These are phyloP conservation scores for Botrytis hyacinthi DNA, from an alignment of 2,329 filamentous ascomycete genomes.

Conservation along the genomic window DNA sequence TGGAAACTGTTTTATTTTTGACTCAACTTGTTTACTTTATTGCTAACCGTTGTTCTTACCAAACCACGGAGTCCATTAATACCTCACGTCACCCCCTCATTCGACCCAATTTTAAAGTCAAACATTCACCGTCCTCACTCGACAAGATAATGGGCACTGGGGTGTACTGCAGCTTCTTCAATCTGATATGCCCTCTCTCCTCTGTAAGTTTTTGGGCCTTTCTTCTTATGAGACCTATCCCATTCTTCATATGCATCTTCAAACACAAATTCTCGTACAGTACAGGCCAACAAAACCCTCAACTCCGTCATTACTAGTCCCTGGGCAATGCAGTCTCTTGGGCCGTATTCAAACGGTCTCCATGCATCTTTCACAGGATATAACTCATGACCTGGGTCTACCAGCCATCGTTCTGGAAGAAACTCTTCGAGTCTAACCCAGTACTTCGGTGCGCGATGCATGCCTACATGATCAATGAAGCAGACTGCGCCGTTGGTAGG, in stretches of 20 bases:
- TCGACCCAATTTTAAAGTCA: neutral
- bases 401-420: conserved; percentile 48
- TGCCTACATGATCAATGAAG: neutral
- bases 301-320: conserved; percentile 50
- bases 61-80: neutral
- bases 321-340: conserved; percentile 38
- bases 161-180: neutral
- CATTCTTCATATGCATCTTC: conserved; percentile 8
- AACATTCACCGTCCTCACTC: neutral
- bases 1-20: neutral
- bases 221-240: neutral
- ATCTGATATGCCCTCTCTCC: conserved; percentile 3
- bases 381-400: conserved; percentile 38
- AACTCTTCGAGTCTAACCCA: conserved; percentile 47
- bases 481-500: conserved; percentile 1
- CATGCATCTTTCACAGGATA: neutral
- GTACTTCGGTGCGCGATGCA: conserved; percentile 4
- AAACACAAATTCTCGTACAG: conserved; percentile 11
- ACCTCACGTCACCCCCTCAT: neutral
- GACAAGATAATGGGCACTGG: neutral
- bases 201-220: neutral
- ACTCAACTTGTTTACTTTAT: neutral
- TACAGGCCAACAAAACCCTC: conserved; percentile 46
- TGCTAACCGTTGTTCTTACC: neutral
- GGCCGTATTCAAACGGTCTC: conserved; percentile 7